These are phyloP conservation scores for Peterozyma toletana DNA, from an alignment of 805 yeast species.

Conservation along the genomic window DNA sequence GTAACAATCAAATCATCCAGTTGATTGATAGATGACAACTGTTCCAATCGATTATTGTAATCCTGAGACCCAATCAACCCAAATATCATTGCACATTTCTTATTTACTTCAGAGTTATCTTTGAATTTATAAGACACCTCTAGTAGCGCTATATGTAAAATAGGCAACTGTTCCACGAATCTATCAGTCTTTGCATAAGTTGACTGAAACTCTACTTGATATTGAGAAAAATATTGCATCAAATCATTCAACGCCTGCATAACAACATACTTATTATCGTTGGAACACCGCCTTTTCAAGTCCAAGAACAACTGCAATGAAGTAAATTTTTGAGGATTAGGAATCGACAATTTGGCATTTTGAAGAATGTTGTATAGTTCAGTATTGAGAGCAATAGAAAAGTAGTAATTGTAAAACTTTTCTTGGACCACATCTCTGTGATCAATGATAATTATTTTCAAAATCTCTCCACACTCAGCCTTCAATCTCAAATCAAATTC, in stretches of 20 bases:
- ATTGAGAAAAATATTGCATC: slow-evolving; percentile 40
- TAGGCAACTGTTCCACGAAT: slow-evolving; percentile 28
- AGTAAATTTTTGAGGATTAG: slow-evolving; percentile 4
- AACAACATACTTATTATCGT: slow-evolving; percentile 66
- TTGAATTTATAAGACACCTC: slow-evolving; percentile 53
- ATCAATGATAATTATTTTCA: slow-evolving; percentile 27
- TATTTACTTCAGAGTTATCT: slow-evolving; percentile 40
- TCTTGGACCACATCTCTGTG: slow-evolving; percentile 24
- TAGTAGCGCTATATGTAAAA: slow-evolving; percentile 43
- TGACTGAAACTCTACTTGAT: slow-evolving; percentile 42
- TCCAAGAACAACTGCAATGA: slow-evolving; percentile 34
- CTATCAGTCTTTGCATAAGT: slow-evolving; percentile 29
- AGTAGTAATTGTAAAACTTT: slow-evolving; percentile 43
- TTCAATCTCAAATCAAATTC: slow-evolving; percentile 42
- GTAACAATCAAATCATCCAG: slow-evolving; percentile 41
- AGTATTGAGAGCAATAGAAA: slow-evolving; percentile 40
- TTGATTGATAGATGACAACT: slow-evolving; percentile 25
- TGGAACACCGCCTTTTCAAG: slow-evolving; percentile 46
- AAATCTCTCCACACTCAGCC: slow-evolving; percentile 41
- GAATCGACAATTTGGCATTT: slow-evolving; percentile 12
- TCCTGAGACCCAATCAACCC: slow-evolving; percentile 77
- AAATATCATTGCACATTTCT: slow-evolving; percentile 59
- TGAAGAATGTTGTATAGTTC: slow-evolving; percentile 26
- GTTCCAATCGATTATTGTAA: slow-evolving; percentile 39
- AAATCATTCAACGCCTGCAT: slow-evolving; percentile 66